Evolutionary conservation across 768 basidiomycete genomes (phyloP).

Genomic region (Mycena galericulata): DNA sequence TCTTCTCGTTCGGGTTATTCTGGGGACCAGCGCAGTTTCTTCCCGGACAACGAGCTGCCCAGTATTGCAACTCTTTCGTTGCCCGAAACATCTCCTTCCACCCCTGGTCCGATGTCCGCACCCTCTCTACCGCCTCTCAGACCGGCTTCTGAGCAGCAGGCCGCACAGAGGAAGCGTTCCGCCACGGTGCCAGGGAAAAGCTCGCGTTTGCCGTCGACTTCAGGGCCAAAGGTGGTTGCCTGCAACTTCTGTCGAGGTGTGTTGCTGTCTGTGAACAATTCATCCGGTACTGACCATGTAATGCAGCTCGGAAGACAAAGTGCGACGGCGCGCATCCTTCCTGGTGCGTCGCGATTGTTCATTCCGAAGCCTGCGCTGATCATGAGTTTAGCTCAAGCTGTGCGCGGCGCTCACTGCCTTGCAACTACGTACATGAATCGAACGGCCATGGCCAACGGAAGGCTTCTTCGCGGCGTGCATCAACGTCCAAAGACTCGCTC

Average conservation of each 20-base stretch:
- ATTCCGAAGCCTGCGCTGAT: constrained; percentile 18
- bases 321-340: constrained; percentile 90
- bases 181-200: constrained; percentile 76
- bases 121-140: constrained; percentile 73
- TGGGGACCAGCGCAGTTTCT: constrained; percentile 57
- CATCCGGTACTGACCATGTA: constrained; percentile 3
- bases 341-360: constrained; percentile 49
- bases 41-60: constrained; percentile 74
- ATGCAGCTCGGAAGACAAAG: constrained; percentile 85
- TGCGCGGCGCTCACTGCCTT: constrained; percentile 77
- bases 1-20: constrained; percentile 52
- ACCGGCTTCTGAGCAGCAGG: constrained; percentile 75
- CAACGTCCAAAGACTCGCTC: constrained; percentile 63
- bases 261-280: constrained; percentile 36
- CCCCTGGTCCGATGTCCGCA: constrained; percentile 69
- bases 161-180: constrained; percentile 76
- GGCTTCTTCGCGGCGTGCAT: constrained; percentile 59
- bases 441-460: constrained; percentile 58
- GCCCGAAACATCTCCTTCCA: constrained; percentile 67
- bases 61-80: constrained; percentile 78
- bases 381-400: constrained; percentile 67
- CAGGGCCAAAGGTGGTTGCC: constrained; percentile 88
- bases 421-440: constrained; percentile 84
- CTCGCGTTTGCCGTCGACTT: constrained; percentile 68
- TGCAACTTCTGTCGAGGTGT: constrained; percentile 91